Base-by-base conservation (phyloP, 768 basidiomycete genomes). In the Hypsizygus marmoreus region DNA sequence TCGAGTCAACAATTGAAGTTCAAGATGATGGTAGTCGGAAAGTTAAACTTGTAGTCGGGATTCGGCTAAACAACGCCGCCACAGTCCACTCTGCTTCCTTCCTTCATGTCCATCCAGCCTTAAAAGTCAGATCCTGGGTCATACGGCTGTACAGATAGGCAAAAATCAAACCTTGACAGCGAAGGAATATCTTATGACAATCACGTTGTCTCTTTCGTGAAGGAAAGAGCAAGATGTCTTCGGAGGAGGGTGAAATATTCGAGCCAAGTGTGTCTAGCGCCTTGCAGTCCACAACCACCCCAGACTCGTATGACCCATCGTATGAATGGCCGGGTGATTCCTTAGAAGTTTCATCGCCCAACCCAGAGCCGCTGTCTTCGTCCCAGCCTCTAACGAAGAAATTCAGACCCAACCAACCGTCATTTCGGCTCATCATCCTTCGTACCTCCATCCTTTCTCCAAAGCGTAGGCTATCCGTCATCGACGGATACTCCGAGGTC, bases 371-470 rank as follows among this genome's bases (percentile, higher is more conserved):
- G 35, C 38, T 26, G 35, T 40, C 34, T 30, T 40, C 25, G 17
- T 37, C 53, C 11, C 39, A 45, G 31, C 29, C 42, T 20, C 37
- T 43, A 14, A 29, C 36, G 26, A 51, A 19, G 41, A 53, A 53
- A 31, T 47, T 52, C 33, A 50, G 57, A 31, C 45, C 47, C 39
- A 57, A 54, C 53, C 65, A 66, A 34, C 65, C 66, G 28, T 60
- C 64, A 20, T 64, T 75, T 47, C 77, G 87, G 45, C 72, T 91
- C 25, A 67, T 84, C 40, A 75, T 68, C 12, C 64, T 74, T 38
- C 69, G 65, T n/a, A 74, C 87, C 26, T 82, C 80, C 11, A 73
- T 88, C 37, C 65, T 91, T 31, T 79, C 88, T 39, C 71, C 67
- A 28, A 69, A 65, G 52, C 68, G 73, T 39, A 70, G 54, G 44